Conservation (phyloP, 2,329 filamentous ascomycete genomes). For the Helicocarpus griseus region DNA sequence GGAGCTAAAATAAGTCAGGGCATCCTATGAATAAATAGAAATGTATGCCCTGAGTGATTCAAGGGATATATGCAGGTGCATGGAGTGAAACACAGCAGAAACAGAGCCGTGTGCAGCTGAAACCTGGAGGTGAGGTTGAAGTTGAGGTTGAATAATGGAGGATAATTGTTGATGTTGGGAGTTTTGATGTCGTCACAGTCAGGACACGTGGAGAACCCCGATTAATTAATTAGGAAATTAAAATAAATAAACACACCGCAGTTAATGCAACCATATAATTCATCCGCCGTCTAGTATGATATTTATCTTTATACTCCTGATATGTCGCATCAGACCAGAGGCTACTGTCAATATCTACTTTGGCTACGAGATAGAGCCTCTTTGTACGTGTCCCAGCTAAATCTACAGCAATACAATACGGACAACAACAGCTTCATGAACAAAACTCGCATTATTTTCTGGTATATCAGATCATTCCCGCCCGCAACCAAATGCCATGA, state of each 20-base stretch:
- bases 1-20: neutral
- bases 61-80: neutral
- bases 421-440: neutral
- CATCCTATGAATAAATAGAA: neutral
- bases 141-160: no score
- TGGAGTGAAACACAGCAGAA: neutral
- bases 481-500: neutral
- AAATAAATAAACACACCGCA: neutral
- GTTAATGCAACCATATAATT: no score
- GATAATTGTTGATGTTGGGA: neutral
- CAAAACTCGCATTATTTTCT: constrained; percentile 1
- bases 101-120: neutral
- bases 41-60: neutral
- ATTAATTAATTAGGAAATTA: no score
- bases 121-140: neutral
- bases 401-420: neutral
- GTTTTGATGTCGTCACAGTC: neutral
- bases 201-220: neutral
- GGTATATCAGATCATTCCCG: neutral
- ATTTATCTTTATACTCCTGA: no score
- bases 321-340: no score
- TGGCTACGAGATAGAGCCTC: no score
- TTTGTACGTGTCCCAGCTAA: no score
- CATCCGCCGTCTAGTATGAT: neutral
- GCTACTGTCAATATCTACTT: no score